Base-by-base conservation (phyloP, 2,329 filamentous ascomycete species). In the Acrocalymma vagum region DNA sequence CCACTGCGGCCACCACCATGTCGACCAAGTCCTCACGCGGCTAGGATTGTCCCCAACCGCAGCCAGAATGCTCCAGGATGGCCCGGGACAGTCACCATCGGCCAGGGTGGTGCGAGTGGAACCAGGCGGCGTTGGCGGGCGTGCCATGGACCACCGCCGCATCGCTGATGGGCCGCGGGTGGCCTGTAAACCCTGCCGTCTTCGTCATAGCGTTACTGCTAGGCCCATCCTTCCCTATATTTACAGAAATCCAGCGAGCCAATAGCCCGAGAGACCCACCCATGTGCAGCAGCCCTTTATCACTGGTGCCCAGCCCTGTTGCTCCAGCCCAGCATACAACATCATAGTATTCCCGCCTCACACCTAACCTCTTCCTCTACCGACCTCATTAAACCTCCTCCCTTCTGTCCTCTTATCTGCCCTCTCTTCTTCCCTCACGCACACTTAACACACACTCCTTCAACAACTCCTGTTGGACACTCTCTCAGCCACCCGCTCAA, bases 321-420 rank as follows among this genome's bases (percentile, higher is more conserved):
- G 45, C 33, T 48, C n/a, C n/a, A n/a, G n/a, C n/a, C n/a, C n/a
- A n/a, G n/a, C 59, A 59, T 61, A 56, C 48, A 59, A 55, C 55
- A 63, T 67, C 63, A 63, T 67, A 66, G 62, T 65, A 65, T 65
- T 58, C 61, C 56, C 58, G 58, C 61, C 62, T 67, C 60, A 61
- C 55, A 44, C 45, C 53, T 43, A n/a, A 46, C 35, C 37, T 51
- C 46, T 31, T 26, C 41, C 48, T 48, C 43, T 40, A 17, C 26
- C 48, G 14, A 25, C 37, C 49, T 49, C 42, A 26, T 32, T 40
- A 43, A 45, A 41, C 51, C 45, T 48, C 42, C 29, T 29, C 22
- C 9, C 34, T 23, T 24, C 32, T 34, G 40, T 24, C 47, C 45
- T 34, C 40, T 47, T 39, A 41, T 29, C 42, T 40, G 36, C 22